Conservation (phyloP, 257 asterid genomes). For the Fraxinus pennsylvanica region DNA sequence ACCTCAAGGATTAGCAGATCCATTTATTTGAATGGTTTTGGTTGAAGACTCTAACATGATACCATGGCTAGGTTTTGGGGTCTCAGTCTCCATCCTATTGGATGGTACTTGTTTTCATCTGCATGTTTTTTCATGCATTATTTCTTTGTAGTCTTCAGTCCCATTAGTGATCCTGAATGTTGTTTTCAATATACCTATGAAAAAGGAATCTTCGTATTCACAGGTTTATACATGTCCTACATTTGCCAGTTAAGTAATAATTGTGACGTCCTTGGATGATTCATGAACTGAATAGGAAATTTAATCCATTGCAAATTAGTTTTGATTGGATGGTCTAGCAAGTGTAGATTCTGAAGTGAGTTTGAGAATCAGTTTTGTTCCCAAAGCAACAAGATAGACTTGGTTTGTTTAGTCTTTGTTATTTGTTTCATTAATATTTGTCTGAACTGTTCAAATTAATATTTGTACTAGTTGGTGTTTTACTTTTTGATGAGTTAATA, state of each 20-base stretch:
- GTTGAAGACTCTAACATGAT: not conserved
- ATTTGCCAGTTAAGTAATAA: not conserved
- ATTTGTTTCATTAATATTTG: not conserved
- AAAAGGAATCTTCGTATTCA: not conserved
- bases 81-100: slow-evolving; percentile 1
- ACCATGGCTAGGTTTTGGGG: not conserved
- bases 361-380: not conserved
- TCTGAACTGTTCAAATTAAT: not conserved
- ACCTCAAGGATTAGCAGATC: not conserved
- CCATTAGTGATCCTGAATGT: not conserved
- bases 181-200: not conserved
- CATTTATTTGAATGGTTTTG: not conserved
- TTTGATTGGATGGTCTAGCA: slow-evolving; percentile 12
- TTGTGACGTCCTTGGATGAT: not conserved
- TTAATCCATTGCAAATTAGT: not conserved
- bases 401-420: slow-evolving; percentile 7
- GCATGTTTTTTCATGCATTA: not conserved
- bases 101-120: slow-evolving; percentile 3
- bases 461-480: not conserved
- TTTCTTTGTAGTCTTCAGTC: not conserved
- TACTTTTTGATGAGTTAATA: not conserved
- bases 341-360: not conserved
- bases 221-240: not conserved
- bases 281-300: not conserved
- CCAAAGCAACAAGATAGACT: not conserved